Evolutionary conservation across 1,284 basidiomycete species (phyloP).

Genomic region (Puccinia hordei): DNA sequence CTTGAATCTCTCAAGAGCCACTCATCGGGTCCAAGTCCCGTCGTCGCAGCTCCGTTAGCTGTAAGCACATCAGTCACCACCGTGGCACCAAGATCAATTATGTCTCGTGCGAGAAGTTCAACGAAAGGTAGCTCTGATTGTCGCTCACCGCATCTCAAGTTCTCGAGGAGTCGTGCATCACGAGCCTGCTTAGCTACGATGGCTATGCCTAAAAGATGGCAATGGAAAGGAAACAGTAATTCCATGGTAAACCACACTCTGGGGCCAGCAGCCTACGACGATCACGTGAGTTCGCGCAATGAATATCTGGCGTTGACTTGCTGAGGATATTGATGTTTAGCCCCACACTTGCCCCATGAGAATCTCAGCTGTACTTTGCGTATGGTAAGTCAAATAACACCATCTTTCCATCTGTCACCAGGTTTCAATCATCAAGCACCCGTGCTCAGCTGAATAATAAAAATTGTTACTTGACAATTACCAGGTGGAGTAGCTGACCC

Average conservation of each 20-base stretch:
- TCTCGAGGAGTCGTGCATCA: background rate
- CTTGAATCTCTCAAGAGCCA: background rate
- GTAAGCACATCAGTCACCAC: background rate
- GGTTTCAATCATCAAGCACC: constrained; percentile 13
- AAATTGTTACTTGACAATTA: constrained; percentile 18
- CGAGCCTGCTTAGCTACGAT: constrained; percentile 44
- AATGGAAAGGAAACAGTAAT: constrained; percentile 30
- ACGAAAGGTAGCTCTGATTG: background rate
- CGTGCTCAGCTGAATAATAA: background rate
- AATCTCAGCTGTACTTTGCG: constrained; percentile 35
- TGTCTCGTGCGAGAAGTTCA: background rate
- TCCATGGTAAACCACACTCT: constrained; percentile 42
- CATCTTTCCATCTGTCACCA: constrained; percentile 61
- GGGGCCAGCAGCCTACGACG: constrained; percentile 47
- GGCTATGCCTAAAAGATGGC: constrained; percentile 50
- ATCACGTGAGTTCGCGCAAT: constrained; percentile 32
- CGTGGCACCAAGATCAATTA: background rate
- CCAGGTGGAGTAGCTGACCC: constrained; percentile 69
- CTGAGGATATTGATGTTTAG: background rate
- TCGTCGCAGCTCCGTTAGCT: background rate
- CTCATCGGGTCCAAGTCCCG: background rate
- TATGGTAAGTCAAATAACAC: constrained; percentile 22
- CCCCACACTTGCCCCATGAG: too few species aligned
- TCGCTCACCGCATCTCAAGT: background rate
- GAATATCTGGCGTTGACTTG: background rate